Percentiles rank a stretch among this genome's conserved stretches.
These are phyloP conservation scores for Friedmanniomyces simplex DNA, from an alignment of 495 filamentous ascomycete species.

Conservation along the genomic window DNA sequence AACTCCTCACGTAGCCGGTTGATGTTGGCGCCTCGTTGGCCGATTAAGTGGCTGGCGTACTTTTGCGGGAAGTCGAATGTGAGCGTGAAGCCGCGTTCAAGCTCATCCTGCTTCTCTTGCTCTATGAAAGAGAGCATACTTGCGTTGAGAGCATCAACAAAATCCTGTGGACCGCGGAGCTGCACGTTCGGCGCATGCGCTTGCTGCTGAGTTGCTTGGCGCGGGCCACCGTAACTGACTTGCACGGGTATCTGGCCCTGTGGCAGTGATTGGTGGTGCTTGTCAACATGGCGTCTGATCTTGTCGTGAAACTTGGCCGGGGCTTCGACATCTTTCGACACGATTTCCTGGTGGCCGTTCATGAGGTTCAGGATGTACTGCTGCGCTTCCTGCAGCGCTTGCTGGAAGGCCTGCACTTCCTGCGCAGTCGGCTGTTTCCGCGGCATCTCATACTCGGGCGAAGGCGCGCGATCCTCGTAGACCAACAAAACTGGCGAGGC, in stretches of 20 bases:
- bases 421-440: constrained; percentile 46
- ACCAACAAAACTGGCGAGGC: constrained; percentile 60
- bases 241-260: constrained; percentile 62
- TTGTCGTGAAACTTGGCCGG: constrained; percentile 73
- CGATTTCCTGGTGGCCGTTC: constrained; percentile 59
- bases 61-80: constrained; percentile 91
- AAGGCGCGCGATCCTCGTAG: constrained; percentile 59
- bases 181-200: constrained; percentile 36
- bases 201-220: constrained; percentile 12
- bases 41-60: constrained; percentile 86
- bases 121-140: constrained; percentile 69
- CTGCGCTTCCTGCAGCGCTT: constrained; percentile 60
- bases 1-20: constrained; percentile 91
- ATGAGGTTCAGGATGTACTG: constrained; percentile 60
- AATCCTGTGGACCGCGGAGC: constrained; percentile 63
- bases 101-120: constrained; percentile 75
- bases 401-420: constrained; percentile 56
- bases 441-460: constrained; percentile 57
- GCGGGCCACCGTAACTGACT: constrained; percentile 42
- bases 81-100: constrained; percentile 73
- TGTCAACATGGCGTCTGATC: constrained; percentile 62
- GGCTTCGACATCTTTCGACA: constrained; percentile 52
- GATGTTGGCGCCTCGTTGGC: constrained; percentile 84
- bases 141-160: constrained; percentile 56
- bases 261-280: constrained; percentile 58